Percentiles rank a stretch among this genome's conserved stretches.
Evolutionary conservation across 441 rosid genomes (phyloP).

Genomic region (Pelargonium fulgidum): DNA sequence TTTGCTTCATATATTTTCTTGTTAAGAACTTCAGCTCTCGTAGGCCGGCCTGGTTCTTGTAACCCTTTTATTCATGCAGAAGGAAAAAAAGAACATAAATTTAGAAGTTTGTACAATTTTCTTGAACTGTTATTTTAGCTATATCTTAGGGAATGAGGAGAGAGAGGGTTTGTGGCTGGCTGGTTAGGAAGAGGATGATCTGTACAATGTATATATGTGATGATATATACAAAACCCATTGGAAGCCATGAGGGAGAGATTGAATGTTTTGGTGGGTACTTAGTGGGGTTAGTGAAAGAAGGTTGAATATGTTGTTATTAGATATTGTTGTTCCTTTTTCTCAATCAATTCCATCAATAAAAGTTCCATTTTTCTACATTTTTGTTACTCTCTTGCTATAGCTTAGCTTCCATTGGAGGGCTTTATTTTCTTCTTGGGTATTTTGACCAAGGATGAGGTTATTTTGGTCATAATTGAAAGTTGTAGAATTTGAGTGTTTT

Average conservation of each 20-base stretch:
- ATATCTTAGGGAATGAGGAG: conserved; percentile 29
- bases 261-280: background rate
- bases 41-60: conserved; percentile 43
- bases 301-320: conserved; percentile 1
- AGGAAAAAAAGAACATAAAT: conserved; percentile 4
- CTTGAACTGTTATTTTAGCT: conserved; percentile 26
- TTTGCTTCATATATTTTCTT: background rate
- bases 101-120: conserved; percentile 33
- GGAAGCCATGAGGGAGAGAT: conserved; percentile 25
- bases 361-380: too few species aligned
- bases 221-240: conserved; percentile 46
- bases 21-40: conserved; percentile 22
- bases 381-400: too few species aligned
- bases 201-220: conserved; percentile 48
- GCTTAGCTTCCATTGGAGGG: too few species aligned
- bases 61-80: conserved; percentile 26
- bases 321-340: background rate
- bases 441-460: too few species aligned
- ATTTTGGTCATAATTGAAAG: too few species aligned
- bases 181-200: conserved; percentile 27
- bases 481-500: too few species aligned
- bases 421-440: too few species aligned
- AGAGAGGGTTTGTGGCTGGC: conserved; percentile 28
- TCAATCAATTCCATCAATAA: background rate
- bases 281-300: too few species aligned